Percentiles rank a stretch among this genome's conserved stretches.
Conservation (phyloP, 768 basidiomycete genomes). For the Porpolomopsis calyptriformis region DNA sequence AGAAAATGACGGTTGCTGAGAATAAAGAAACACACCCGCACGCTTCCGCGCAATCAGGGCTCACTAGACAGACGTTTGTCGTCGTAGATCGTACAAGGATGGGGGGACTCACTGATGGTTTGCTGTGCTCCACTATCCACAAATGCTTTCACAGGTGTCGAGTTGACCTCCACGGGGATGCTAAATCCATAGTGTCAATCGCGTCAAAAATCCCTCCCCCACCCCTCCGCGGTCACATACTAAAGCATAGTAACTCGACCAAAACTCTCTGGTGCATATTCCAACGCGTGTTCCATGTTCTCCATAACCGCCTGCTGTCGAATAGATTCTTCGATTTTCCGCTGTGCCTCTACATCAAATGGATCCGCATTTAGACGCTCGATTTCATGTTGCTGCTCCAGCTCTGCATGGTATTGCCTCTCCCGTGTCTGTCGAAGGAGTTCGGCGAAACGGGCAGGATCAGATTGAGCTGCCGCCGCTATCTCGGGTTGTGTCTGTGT, state of each 20-base stretch:
- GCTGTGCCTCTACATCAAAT: constrained; percentile 85
- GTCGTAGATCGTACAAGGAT: neutral
- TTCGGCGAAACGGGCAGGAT: constrained; percentile 67
- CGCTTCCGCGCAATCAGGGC: constrained; percentile 80
- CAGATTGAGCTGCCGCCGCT: constrained; percentile 52
- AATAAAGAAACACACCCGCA: constrained; percentile 54
- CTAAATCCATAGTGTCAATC: constrained; percentile 25
- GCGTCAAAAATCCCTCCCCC: neutral
- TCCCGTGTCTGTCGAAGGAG: constrained; percentile 54
- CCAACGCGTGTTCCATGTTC: constrained; percentile 89
- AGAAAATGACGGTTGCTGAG: neutral
- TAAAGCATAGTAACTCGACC: constrained; percentile 96
- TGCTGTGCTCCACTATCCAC: constrained; percentile 97
- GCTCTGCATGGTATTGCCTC: constrained; percentile 42
- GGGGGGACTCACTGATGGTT: constrained; percentile 71
- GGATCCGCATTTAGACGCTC: constrained; percentile 75
- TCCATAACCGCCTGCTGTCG: constrained; percentile 81
- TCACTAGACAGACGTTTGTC: constrained; percentile 44
- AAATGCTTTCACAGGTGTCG: constrained; percentile 84
- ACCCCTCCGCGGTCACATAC: constrained; percentile 35
- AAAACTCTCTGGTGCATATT: constrained; percentile 88
- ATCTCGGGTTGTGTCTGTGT: constrained; percentile 72
- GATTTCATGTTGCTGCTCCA: constrained; percentile 51
- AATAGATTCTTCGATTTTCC: constrained; percentile 88
- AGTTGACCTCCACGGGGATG: constrained; percentile 88